Conservation (phyloP, 2,329 filamentous ascomycete species). For the Stagonosporopsis cucurbitacearum region DNA sequence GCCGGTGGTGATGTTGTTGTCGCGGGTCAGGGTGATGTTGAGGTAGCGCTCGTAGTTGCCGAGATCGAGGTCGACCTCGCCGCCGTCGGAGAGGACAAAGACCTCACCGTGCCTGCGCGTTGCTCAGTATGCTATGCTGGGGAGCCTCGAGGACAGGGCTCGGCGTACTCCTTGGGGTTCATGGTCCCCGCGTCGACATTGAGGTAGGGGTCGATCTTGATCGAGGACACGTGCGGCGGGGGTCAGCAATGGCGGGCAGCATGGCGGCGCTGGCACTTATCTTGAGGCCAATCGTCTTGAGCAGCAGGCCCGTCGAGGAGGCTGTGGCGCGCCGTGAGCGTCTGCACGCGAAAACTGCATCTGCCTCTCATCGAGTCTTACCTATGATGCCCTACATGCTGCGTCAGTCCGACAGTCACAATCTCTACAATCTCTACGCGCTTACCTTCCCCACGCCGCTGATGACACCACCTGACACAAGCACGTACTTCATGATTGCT, state of each 20-base stretch:
- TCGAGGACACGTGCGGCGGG: constrained; percentile 63
- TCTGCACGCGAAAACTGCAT: not conserved
- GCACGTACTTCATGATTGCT: constrained; percentile 78
- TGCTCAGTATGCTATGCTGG: constrained; percentile 22
- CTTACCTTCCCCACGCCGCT: constrained; percentile 57
- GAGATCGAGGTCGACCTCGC: constrained; percentile 76
- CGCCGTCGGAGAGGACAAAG: constrained; percentile 85
- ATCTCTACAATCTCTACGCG: constrained; percentile 17
- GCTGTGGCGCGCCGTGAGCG: constrained; percentile 55
- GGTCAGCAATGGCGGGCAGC: constrained; percentile 42
- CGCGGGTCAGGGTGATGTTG: constrained; percentile 77
- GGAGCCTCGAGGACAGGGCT: not conserved
- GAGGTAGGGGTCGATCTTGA: constrained; percentile 77
- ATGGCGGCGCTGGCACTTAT: constrained; percentile 58
- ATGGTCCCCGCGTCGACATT: constrained; percentile 78
- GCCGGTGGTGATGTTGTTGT: constrained; percentile 97
- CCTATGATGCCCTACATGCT: constrained; percentile 68
- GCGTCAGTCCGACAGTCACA: constrained; percentile 32
- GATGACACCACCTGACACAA: constrained; percentile 72
- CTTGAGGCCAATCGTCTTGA: constrained; percentile 81
- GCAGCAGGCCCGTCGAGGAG: constrained; percentile 74
- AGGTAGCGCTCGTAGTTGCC: constrained; percentile 84
- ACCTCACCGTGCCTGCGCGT: constrained; percentile 77
- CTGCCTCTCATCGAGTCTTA: constrained; percentile 44
- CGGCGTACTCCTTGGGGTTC: constrained; percentile 66